A percentile compares a stretch with the other conserved stretches of the same genome.
Evolutionary conservation across 345 rosid genomes (phyloP).

Genomic region (Lepidium didymum): DNA sequence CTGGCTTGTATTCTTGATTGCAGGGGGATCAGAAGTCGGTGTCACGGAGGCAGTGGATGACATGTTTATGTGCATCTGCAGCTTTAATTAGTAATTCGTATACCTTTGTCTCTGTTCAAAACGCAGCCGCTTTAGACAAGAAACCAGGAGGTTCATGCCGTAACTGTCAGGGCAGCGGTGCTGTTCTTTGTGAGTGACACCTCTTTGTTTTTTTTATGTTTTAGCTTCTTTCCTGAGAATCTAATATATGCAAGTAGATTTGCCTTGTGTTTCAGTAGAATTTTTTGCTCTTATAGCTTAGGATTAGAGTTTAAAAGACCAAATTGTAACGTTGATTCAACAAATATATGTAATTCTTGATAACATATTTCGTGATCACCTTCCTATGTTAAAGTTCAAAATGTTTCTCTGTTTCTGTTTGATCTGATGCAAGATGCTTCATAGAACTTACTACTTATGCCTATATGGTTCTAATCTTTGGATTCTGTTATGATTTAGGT

Average conservation of each 20-base stretch:
- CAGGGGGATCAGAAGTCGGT: conserved; percentile 40
- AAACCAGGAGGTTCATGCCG: conserved; percentile 66
- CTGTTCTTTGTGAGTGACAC: conserved; percentile 64
- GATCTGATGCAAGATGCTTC: neutral
- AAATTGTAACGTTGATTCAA: neutral
- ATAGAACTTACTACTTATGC: neutral
- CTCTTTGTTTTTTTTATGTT: neutral
- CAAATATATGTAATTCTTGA: neutral
- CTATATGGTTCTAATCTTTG: neutral
- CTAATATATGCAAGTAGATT: neutral
- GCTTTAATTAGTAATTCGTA: conserved; percentile 41
- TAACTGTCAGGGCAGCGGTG: conserved; percentile 79
- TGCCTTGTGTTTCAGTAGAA: neutral
- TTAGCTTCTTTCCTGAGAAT: neutral
- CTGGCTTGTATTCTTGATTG: neutral
- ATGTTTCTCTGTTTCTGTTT: neutral
- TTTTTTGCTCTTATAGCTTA: neutral
- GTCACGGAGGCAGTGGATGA: conserved; percentile 65
- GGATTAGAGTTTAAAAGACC: neutral
- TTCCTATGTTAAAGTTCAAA: neutral
- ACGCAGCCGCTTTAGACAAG: conserved; percentile 44
- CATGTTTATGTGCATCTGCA: conserved; percentile 59
- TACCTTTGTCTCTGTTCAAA: conserved; percentile 36
- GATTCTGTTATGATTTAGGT: conserved; percentile 37
- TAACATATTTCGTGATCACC: neutral